Evolutionary conservation across 164 flowering plant species (phyloP), one percentile per base, ranked within the genome.

Genomic region (Buxus sempervirens): DNA sequence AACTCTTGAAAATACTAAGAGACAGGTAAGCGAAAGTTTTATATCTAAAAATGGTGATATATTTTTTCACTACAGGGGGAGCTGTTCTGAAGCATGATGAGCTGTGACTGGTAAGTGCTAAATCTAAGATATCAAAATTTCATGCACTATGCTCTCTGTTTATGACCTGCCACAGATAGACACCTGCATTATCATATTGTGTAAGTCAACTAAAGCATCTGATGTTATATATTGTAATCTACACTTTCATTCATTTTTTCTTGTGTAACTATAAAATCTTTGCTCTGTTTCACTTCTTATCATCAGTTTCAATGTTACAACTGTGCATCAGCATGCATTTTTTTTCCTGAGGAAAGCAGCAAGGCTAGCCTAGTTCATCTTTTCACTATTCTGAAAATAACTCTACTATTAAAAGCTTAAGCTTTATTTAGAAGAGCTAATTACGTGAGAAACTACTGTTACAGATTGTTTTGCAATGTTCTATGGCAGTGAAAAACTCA

Each of bases 41-140:
- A 25, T 19, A 13, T 62, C 18, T 15, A 42, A 21, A 15, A 0
- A 48, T 49, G 38, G 2, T 54, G 23, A 21, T 57, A 19, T 62
- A 32, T 53, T 41, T 63, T 56, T 53, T 28, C 25, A 36, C 48
- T 63, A 18, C 79, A 76, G 82, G 70, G 58, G 68, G 48, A 55
- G 62, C n/a, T 65, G 73, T 53, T 62, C 22, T 38, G 32, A 69
- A 65, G 68, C 94, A 87, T 74, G 94, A 89, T 55, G 94, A 89
- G 72, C 80, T 89, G 24, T 88, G 70, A 72, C 54, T 59, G 68
- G 61, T 25, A 58, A 69, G 62, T 41, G 42, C 61, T 53, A 45
- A 73, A 71, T 68, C 55, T 58, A 41, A 64, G n/a, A 58, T 26
- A 41, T 54, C 28, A 1, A 55, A 56, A 59, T 68, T 72, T n/a